Percentiles rank a stretch among this genome's conserved stretches.
Evolutionary conservation across 768 basidiomycete genomes (phyloP).

Genomic region (Artomyces pyxidatus): DNA sequence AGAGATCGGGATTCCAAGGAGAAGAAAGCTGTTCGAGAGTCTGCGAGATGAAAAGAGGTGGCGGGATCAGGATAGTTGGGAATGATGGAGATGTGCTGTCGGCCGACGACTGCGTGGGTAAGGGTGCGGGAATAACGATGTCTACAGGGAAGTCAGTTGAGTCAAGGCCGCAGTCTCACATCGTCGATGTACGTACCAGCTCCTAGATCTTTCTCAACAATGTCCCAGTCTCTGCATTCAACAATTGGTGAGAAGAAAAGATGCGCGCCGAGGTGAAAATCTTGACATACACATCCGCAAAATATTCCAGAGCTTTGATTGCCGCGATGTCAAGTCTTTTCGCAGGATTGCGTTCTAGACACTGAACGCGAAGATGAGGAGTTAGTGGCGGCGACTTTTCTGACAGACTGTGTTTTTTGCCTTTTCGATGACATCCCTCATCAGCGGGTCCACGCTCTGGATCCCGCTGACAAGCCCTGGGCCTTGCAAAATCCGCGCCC

Average conservation of each 20-base stretch:
- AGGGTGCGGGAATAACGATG: conserved; percentile 7
- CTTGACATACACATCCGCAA: conserved; percentile 9
- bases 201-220: conserved; percentile 1
- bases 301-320: conserved; percentile 7
- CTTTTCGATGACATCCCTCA: conserved; percentile 7
- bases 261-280: neutral
- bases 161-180: conserved; percentile 3
- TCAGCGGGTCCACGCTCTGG: neutral
- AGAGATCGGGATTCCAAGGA: no score
- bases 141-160: conserved; percentile 6
- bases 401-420: neutral
- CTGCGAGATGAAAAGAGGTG: neutral
- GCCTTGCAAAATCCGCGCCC: conserved; percentile 1
- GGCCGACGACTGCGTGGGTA: conserved; percentile 3
- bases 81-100: neutral
- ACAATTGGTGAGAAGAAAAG: neutral
- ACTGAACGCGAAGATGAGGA: no score
- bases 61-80: neutral
- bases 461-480: neutral
- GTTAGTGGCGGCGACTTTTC: neutral
- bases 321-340: conserved; percentile 5
- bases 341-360: conserved; percentile 14
- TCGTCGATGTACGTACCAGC: conserved; percentile 10
- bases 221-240: conserved; percentile 9
- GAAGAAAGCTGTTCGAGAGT: neutral